These are phyloP conservation scores for Curvularia sp. DNA, from an alignment of 2,329 filamentous ascomycete genomes.

Conservation along the genomic window DNA sequence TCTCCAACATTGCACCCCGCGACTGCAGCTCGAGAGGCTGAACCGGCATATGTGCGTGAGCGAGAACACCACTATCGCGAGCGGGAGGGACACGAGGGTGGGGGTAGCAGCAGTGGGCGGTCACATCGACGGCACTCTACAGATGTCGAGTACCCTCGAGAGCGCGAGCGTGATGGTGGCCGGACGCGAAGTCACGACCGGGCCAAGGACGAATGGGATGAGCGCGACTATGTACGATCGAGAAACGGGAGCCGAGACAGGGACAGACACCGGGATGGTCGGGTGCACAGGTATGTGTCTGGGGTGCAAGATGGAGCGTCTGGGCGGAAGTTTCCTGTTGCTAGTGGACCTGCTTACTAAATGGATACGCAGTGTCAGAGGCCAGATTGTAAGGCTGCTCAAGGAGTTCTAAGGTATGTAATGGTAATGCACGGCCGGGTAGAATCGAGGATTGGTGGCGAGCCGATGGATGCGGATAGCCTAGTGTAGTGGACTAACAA, in stretches of 20 bases:
- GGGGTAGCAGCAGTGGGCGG: slow-evolving; percentile 20
- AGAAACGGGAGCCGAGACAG: slow-evolving; percentile 26
- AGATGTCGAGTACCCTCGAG: slow-evolving; percentile 37
- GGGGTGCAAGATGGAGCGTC: slow-evolving; percentile 47
- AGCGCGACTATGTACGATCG: slow-evolving; percentile 2
- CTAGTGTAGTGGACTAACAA: not conserved
- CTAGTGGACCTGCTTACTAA: slow-evolving; percentile 31
- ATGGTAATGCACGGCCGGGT: not conserved
- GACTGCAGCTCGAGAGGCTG: slow-evolving; percentile 33
- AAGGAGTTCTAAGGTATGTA: slow-evolving; percentile 33
- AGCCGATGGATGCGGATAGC: not conserved
- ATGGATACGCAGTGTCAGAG: slow-evolving; percentile 23
- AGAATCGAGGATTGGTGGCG: not conserved
- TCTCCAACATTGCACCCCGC: slow-evolving; percentile 21
- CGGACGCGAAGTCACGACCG: slow-evolving; percentile 42
- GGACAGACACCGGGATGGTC: slow-evolving; percentile 31
- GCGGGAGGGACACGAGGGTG: slow-evolving; percentile 18
- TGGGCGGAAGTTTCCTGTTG: slow-evolving; percentile 44
- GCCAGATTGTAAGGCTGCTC: slow-evolving; percentile 27
- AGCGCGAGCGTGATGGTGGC: slow-evolving; percentile 28
- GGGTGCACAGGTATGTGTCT: slow-evolving; percentile 44
- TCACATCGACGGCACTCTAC: slow-evolving; percentile 35
- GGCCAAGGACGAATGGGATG: slow-evolving; percentile 39
- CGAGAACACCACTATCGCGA: slow-evolving; percentile 27
- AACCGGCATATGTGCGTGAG: slow-evolving; percentile 28